Conservation (phyloP, 805 yeast genomes). For the Blastobotrys terrestris region DNA sequence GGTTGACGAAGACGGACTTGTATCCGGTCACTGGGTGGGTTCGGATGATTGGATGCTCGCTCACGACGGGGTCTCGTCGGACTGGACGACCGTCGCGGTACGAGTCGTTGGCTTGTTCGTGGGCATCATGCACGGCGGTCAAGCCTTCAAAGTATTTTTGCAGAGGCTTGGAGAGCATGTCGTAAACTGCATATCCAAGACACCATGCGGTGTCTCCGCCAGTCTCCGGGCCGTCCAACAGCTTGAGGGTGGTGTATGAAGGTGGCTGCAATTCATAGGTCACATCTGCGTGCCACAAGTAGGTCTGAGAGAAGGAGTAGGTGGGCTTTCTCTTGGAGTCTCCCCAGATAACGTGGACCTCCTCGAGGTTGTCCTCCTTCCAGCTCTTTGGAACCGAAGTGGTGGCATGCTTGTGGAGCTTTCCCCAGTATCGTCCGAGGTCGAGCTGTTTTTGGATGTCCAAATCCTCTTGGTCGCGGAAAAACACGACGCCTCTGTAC, state of each 20-base stretch:
- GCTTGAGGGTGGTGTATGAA: conserved; percentile 39
- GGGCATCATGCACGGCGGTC: conserved; percentile 60
- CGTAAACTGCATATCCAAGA: conserved; percentile 54
- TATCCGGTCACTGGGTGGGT: conserved; percentile 65
- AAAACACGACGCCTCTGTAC: conserved; percentile 45
- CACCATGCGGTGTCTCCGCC: conserved; percentile 58
- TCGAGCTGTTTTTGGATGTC: conserved; percentile 53
- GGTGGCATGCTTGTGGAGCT: conserved; percentile 45
- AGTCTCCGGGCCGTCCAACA: conserved; percentile 31
- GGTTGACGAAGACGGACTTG: conserved; percentile 54
- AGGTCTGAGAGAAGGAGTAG: conserved; percentile 25
- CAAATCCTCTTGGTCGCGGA: conserved; percentile 47
- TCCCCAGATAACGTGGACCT: conserved; percentile 28
- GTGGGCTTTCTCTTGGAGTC: conserved; percentile 23
- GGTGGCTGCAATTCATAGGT: conserved; percentile 73
- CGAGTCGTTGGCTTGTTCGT: conserved; percentile 44
- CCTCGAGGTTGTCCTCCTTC: conserved; percentile 43
- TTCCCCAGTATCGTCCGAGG: conserved; percentile 67
- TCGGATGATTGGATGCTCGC: conserved; percentile 65
- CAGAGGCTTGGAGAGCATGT: conserved; percentile 46
- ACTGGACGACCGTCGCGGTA: conserved; percentile 52
- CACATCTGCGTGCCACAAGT: conserved; percentile 66
- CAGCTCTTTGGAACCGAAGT: conserved; percentile 38
- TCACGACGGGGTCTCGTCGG: conserved; percentile 56
- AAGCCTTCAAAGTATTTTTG: conserved; percentile 49